Conservation (phyloP, 75 land plant species). For the Cunninghamia lanceolata region DNA sequence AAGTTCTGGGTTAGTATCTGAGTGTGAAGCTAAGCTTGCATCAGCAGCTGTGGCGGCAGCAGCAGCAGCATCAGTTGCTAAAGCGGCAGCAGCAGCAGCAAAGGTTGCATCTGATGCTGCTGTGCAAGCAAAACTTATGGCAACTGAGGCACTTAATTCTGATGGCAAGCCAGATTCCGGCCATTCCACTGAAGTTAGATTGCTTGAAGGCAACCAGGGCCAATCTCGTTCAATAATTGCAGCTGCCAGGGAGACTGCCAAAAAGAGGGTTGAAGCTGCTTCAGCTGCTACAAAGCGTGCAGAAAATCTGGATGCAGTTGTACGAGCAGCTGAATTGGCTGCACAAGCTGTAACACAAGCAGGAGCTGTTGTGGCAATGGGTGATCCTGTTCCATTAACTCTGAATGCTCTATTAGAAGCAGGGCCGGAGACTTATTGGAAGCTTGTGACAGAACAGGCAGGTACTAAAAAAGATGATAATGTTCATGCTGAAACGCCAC, state of each 20-base stretch:
- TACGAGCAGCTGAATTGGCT: conserved; percentile 89
- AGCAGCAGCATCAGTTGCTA: conserved; percentile 88
- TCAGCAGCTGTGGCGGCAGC: conserved; percentile 74
- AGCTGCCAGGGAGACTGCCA: conserved; percentile 62
- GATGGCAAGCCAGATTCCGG: conserved; percentile 4
- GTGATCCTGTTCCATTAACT: conserved; percentile 69
- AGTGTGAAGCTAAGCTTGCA: conserved; percentile 52
- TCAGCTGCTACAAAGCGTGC: conserved; percentile 70
- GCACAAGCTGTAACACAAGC: conserved; percentile 88
- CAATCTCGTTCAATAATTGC: conserved; percentile 39
- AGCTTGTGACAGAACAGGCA: conserved; percentile 7
- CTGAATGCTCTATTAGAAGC: conserved; percentile 41
- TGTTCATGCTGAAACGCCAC: neutral
- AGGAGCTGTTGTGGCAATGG: conserved; percentile 76
- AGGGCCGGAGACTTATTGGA: conserved; percentile 59
- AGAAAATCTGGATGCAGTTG: conserved; percentile 83
- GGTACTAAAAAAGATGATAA: conserved; percentile 13
- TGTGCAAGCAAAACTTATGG: conserved; percentile 66
- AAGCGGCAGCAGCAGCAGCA: conserved; percentile 88
- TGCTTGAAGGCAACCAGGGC: conserved; percentile 14
- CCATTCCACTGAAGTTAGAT: conserved; percentile 8
- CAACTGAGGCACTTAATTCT: conserved; percentile 52
- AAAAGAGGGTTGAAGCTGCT: conserved; percentile 62
- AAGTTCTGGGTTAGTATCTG: conserved; percentile 42
- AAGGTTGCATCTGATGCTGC: conserved; percentile 79